These are phyloP conservation scores for Poterioochromonas sp. DNA, from an alignment of 352 stramenopile species.

Conservation along the genomic window DNA sequence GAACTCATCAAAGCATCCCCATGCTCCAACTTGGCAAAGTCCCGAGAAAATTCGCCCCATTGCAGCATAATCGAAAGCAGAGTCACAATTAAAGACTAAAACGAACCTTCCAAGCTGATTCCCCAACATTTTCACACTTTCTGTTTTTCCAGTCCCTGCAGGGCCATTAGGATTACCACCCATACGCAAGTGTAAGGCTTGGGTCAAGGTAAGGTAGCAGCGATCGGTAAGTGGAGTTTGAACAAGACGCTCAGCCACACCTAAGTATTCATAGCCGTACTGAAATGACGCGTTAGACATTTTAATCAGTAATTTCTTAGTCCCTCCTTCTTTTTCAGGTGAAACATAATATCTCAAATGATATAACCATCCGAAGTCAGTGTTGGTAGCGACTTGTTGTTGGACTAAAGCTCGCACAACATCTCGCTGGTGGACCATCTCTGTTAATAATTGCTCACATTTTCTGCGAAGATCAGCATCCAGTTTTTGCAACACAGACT, in stretches of 20 bases:
- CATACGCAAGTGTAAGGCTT: conserved; percentile 96
- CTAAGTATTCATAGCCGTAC: conserved; percentile 99
- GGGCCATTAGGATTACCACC: conserved; percentile 97
- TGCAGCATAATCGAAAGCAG: conserved; percentile 98
- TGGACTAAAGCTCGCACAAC: conserved; percentile 82
- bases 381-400: conserved; percentile 59
- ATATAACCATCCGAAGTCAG: conserved; percentile 97
- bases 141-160: conserved; percentile 98
- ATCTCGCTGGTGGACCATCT: conserved; percentile 99
- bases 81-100: conserved; percentile 99
- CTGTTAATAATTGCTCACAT: conserved; percentile 99
- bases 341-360: conserved; percentile 97
- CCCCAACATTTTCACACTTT: conserved; percentile 98
- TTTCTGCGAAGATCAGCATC: conserved; percentile 71
- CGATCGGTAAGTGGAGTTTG: conserved; percentile 98
- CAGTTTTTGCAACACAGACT: conserved; percentile 71
- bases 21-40: conserved; percentile 97
- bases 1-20: conserved; percentile 99
- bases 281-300: conserved; percentile 96
- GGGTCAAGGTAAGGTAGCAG: conserved; percentile 98
- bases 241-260: conserved; percentile 96
- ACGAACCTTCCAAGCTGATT: conserved; percentile 97
- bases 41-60: conserved; percentile 99
- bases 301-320: conserved; percentile 77
- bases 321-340: conserved; percentile 54